phyloP scores from a whole-genome alignment of 176 grass and related monocot genomes.

The Chrysopogon serrulatus region DNA sequence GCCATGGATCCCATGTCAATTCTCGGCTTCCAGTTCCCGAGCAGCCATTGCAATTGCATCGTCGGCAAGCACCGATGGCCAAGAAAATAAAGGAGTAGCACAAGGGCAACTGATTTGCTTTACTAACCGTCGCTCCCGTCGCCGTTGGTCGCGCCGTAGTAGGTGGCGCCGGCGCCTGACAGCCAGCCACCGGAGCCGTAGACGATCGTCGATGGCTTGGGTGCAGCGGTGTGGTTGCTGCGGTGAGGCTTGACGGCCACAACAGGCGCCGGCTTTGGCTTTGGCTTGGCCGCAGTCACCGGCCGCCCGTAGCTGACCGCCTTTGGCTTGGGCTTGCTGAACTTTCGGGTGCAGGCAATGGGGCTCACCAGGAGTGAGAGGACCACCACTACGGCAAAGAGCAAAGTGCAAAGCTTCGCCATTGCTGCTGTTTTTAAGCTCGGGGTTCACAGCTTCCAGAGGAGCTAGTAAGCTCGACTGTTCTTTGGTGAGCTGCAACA shows the following conservation, averaged over 20 bases:
- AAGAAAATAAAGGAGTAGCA: neutral
- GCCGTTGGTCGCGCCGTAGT: slow-evolving; percentile 67
- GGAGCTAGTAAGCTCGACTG: neutral
- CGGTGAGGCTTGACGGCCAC: neutral
- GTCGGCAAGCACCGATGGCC: too few species aligned
- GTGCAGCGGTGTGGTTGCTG: slow-evolving; percentile 6
- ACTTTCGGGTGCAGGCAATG: slow-evolving; percentile 31
- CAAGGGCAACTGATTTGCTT: neutral
- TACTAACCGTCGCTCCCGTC: slow-evolving; percentile 76
- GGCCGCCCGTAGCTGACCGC: neutral
- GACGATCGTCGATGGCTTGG: neutral
- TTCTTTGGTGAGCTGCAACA: slow-evolving; percentile 24
- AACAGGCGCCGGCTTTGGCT: neutral
- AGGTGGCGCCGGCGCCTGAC: slow-evolving; percentile 58
- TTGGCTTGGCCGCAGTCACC: neutral
- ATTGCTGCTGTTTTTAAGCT: slow-evolving; percentile 14
- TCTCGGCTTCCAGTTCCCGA: neutral
- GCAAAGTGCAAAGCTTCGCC: slow-evolving; percentile 23
- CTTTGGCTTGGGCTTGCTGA: neutral
- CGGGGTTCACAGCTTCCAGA: neutral
- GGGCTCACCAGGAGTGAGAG: slow-evolving; percentile 36
- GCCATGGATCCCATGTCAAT: too few species aligned
- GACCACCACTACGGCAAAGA: neutral
- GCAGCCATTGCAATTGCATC: neutral
- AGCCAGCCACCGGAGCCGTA: slow-evolving; percentile 40